Evolutionary conservation across 2,329 filamentous ascomycete species (phyloP).

Genomic region (Venturia oleaginea): DNA sequence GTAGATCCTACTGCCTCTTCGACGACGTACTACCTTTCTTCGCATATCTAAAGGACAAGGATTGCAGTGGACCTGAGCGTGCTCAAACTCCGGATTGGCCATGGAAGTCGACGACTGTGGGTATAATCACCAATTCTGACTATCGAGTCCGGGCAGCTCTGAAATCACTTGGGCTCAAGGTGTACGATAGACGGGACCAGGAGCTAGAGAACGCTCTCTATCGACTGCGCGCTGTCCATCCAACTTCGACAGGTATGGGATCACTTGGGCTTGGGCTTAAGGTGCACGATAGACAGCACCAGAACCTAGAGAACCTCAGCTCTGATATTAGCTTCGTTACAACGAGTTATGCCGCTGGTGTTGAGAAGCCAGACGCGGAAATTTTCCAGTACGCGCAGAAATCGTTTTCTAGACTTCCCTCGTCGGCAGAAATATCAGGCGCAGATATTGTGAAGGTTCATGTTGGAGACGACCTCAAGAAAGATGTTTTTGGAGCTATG

Average conservation of each 20-base stretch:
- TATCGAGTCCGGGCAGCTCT: slow-evolving; percentile 48
- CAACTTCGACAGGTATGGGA: too few species aligned
- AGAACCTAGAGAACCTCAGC: slow-evolving; percentile 11
- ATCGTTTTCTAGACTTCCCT: slow-evolving; percentile 31
- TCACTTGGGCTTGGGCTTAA: slow-evolving; percentile 45
- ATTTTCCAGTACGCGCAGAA: slow-evolving; percentile 49
- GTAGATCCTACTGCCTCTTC: slow-evolving; percentile 44
- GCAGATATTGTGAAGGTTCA: slow-evolving; percentile 14
- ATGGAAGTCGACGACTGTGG: slow-evolving; percentile 39
- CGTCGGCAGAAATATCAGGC: slow-evolving; percentile 5
- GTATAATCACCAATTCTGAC: slow-evolving; percentile 56
- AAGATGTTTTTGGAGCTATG: slow-evolving; percentile 14
- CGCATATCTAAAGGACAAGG: slow-evolving; percentile 19
- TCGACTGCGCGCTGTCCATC: too few species aligned
- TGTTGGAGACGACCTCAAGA: slow-evolving; percentile 15
- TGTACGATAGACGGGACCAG: slow-evolving; percentile 25
- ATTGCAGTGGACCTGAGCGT: background rate
- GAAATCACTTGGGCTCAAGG: slow-evolving; percentile 42
- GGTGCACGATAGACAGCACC: slow-evolving; percentile 25
- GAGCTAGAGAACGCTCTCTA: background rate
- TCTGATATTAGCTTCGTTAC: slow-evolving; percentile 47
- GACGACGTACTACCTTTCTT: slow-evolving; percentile 40
- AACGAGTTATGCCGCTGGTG: slow-evolving; percentile 54
- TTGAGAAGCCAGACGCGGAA: slow-evolving; percentile 46
- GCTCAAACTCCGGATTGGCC: slow-evolving; percentile 20